Percentiles rank a stretch among this genome's conserved stretches.
Evolutionary conservation across 2,329 filamentous ascomycete species (phyloP).

Genomic region (Thelonectria blattea): DNA sequence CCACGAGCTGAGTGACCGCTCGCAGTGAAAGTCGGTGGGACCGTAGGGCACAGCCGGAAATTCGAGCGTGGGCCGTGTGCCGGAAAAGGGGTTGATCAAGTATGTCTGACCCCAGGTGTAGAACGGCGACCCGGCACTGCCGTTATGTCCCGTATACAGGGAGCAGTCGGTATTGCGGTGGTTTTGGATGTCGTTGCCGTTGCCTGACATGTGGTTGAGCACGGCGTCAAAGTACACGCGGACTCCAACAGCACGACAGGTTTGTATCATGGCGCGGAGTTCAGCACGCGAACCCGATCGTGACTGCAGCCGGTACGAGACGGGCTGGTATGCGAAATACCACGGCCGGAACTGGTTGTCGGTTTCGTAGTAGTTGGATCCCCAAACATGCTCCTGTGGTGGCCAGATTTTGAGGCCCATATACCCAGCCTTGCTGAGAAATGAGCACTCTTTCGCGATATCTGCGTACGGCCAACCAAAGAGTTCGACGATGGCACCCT

Average conservation of each 20-base stretch:
- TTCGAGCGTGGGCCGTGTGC: constrained; percentile 2
- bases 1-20: constrained; percentile 8
- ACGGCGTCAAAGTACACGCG: constrained; percentile 5
- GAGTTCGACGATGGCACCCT: constrained; percentile 5
- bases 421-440: constrained; percentile 8
- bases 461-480: constrained; percentile 4
- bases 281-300: constrained; percentile 5
- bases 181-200: constrained; percentile 6
- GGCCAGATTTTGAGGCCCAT: constrained; percentile 8
- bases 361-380: constrained; percentile 8
- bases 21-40: constrained; percentile 6
- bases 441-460: constrained; percentile 3
- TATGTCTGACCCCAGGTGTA: constrained; percentile 8
- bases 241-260: constrained; percentile 7
- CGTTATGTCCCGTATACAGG: constrained; percentile 5
- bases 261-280: constrained; percentile 2
- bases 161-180: constrained; percentile 9
- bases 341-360: constrained; percentile 9
- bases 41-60: constrained; percentile 3
- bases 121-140: constrained; percentile 2
- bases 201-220: constrained; percentile 7
- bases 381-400: constrained; percentile 7
- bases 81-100: constrained; percentile 5
- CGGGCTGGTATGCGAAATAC: constrained; percentile 6
- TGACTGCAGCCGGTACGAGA: constrained; percentile 2